Evolutionary conservation across 148 eudicot species (phyloP), one percentile per base, ranked within the genome.

Genomic region (Chenopodium suecicum): DNA sequence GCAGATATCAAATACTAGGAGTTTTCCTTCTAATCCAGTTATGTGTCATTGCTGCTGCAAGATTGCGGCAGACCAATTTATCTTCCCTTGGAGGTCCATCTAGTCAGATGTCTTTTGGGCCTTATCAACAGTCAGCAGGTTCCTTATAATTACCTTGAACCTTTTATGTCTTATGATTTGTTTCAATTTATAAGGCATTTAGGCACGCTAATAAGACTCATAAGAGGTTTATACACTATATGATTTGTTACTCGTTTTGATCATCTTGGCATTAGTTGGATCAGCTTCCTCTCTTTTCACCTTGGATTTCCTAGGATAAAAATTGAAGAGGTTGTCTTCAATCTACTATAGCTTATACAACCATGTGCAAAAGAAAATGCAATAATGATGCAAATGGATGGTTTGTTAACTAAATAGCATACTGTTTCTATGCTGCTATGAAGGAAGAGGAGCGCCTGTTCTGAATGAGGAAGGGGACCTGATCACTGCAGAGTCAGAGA

Each of bases 1-100:
- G 90, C 95, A 96, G 99, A 86, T 96, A 96, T 89, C 99, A 96
- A 87, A 96, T 96, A 80, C 86, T 96, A 80, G 99, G 99, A 44
- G 89, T 94, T 72, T 96, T 96, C 82, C 95, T 96, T 78, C 79
- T 96, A 78, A 85, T 96, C 85, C 99, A 96, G 84, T 70, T 96
- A 34, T 96, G 99, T 86, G 94, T 96, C 76, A 82, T 96, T 86
- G 92, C 91, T 84, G 97, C 99, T 81, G 99, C 94, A 86, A 88
- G 92, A 82, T 79, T 96, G 73, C 83, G 99, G 27, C 92, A 94
- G 48, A 90, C 91, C 82, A 92, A 90, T 87, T 84, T 96, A 64
- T 90, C 98, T 71, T 86, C 97, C 76, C 77, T 94, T 82, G 84
- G 94, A 62, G 87, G 88, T 78, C 87, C 98, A 76, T 81, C 88